Evolutionary conservation across 192 early-diverging fungal genomes (phyloP).

Genomic region (Gonapodya prolifera): DNA sequence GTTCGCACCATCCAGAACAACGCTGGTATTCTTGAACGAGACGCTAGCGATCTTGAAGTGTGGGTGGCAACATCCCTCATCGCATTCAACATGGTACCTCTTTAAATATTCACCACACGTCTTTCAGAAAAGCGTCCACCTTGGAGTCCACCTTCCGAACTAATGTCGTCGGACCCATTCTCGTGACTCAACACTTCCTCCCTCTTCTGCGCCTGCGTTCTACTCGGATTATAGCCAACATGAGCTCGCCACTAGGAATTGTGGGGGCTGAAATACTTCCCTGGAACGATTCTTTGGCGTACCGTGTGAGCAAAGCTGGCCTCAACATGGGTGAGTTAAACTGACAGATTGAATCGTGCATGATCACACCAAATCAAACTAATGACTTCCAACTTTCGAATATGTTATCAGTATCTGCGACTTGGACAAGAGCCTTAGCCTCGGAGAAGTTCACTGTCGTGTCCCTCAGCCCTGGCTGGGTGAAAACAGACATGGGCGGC

Average conservation of each 20-base stretch:
- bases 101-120: too few relatives aligned
- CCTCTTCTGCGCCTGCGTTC: not conserved
- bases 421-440: not conserved
- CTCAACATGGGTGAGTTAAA: not conserved
- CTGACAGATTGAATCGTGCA: too few relatives aligned
- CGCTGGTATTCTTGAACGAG: too few relatives aligned
- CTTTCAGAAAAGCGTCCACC: too few relatives aligned
- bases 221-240: not conserved
- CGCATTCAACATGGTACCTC: too few relatives aligned
- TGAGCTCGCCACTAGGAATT: not conserved
- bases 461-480: not conserved
- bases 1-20: too few relatives aligned
- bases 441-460: not conserved
- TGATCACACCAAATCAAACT: too few relatives aligned
- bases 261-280: not conserved
- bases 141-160: not conserved
- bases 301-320: not conserved
- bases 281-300: not conserved
- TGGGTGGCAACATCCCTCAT: too few relatives aligned
- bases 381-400: not conserved
- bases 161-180: not conserved
- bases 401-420: not conserved
- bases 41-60: too few relatives aligned
- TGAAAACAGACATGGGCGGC: not conserved
- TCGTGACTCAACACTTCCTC: not conserved